These are phyloP conservation scores for Stentor coeruleus DNA, from an alignment of 73 alveolate species.

Conservation along the genomic window DNA sequence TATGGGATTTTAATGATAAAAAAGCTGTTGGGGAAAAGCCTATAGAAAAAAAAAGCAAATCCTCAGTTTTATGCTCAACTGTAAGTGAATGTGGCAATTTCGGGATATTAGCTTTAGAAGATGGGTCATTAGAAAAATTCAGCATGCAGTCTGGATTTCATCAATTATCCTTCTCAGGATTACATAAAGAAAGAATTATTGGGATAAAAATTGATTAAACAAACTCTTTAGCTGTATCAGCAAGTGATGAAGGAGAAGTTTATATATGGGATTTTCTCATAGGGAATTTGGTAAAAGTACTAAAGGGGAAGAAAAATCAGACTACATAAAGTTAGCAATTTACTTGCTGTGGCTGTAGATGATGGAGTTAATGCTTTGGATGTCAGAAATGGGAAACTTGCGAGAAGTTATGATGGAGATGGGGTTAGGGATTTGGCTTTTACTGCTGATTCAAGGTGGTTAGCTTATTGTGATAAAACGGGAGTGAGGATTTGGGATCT, in stretches of 20 bases:
- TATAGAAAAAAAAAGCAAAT: slow-evolving; percentile 45
- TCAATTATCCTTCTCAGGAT: slow-evolving; percentile 52
- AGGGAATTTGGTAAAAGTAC: no score
- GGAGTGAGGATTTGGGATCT: slow-evolving; percentile 73
- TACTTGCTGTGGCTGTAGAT: slow-evolving; percentile 36
- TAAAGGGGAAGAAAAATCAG: slow-evolving; percentile 60
- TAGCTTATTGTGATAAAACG: slow-evolving; percentile 61
- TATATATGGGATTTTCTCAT: slow-evolving; percentile 82
- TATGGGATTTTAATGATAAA: slow-evolving; percentile 64
- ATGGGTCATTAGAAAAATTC: slow-evolving; percentile 72
- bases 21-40: slow-evolving; percentile 50
- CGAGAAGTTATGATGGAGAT: slow-evolving; percentile 40
- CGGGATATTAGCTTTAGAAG: slow-evolving; percentile 74
- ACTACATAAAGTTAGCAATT: slow-evolving; percentile 60
- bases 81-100: slow-evolving; percentile 84
- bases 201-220: slow-evolving; percentile 75
- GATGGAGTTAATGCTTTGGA: slow-evolving; percentile 34
- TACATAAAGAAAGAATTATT: slow-evolving; percentile 47
- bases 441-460: slow-evolving; percentile 67
- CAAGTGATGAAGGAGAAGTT: slow-evolving; percentile 58
- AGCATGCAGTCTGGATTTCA: slow-evolving; percentile 82
- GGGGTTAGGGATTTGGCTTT: slow-evolving; percentile 30
- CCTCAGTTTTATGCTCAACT: slow-evolving; percentile 52
- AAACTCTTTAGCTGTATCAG: slow-evolving; percentile 59
- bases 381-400: slow-evolving; percentile 38